Base-by-base conservation (phyloP, 2,329 filamentous ascomycete species). In the Fusarium nanum region DNA sequence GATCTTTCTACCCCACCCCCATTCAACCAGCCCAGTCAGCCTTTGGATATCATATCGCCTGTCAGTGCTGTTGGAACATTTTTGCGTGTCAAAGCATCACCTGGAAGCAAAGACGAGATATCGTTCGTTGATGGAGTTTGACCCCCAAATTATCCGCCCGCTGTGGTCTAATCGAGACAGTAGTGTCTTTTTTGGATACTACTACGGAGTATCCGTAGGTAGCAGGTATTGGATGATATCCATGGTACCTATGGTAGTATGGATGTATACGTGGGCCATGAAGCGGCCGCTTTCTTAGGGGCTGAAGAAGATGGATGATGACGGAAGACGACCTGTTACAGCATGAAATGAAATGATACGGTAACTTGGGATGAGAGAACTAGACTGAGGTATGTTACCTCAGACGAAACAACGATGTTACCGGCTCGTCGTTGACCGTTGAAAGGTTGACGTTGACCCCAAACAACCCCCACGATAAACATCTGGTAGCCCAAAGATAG, bases 81-180 rank as follows among this genome's bases (percentile, higher is more conserved):
- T 44, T 66, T 32, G 46, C 28, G 20, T 59, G 44, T 16, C 13
- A 56, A 48, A 27, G 42, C 32, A 64, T 59, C 57, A 34, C 28
- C 40, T 37, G 57, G 40, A 30, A 44, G 30, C 34, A 20, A 65
- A 64, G 42, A 62, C 45, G 47, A 56, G 48, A 46, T 55, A 49
- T 48, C 30, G 64, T 56, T 71, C 48, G 64, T 54, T 71, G 45
- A 54, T 68, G 61, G 60, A 68, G 42, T 14, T 41, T 53, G 41
- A 27, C 65, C 65, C 65, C 61, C 55, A 72, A 61, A 71, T 70
- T 67, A 56, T 72, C 69, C 69, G 69, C 67, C 69, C 65, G 70
- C 54, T 72, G 25, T 16, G 16, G n/a, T 42, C 20, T 53, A 27
- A 25, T 41, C 23, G 34, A 23, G 37, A 53, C 34, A 53, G 23